Base-by-base conservation (phyloP, 179 eudicot species). In the Spinacia oleracea region DNA sequence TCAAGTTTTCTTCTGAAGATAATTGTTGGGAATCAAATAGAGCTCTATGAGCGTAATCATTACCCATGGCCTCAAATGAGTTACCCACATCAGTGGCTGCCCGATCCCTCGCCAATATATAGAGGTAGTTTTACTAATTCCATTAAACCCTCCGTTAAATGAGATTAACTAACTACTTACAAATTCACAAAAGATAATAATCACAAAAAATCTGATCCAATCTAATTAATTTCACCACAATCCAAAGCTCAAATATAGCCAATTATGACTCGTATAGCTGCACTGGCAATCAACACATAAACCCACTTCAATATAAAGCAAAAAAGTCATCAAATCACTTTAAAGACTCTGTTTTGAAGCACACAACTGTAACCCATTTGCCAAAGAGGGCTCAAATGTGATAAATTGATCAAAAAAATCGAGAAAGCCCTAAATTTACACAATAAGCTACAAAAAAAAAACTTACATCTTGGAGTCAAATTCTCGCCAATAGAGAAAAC, bases 401-500 rank as follows among this genome's bases (percentile, higher is more conserved):
- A 35, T 38, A 50, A 46, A 50, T 78, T 55, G 16, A 20, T 50
- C 2, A 48, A 48, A 45, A 34, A 77, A 35, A 64, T 62, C 15
- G 9, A 32, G 16, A n/a, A 65, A 1, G 18, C 0, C 20, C 8
- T 11, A 45, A 55, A 42, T 50, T 3, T 58, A 27, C 35, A 67
- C 9, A 25, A 42, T 23, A 21, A n/a, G 10, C 29, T 20, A 31
- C 5, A 12, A 69, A 15, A 56, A 56, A 43, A 77, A 48, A 65
- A 27, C 86, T 88, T 86, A 93, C 94, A 93, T 92, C 92, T 85
- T 70, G 92, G 83, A 73, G 96, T 93, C 76, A 93, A 88, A 88
- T 91, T 90, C 77, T 93, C 96, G 73, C 97, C 97, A n/a, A 93
- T 77, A 71, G 78, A 72, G 74, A 82, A 90, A 55, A 88, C 87